These are phyloP conservation scores for Viridothelium virens DNA, from an alignment of 495 filamentous ascomycete species.

Conservation along the genomic window DNA sequence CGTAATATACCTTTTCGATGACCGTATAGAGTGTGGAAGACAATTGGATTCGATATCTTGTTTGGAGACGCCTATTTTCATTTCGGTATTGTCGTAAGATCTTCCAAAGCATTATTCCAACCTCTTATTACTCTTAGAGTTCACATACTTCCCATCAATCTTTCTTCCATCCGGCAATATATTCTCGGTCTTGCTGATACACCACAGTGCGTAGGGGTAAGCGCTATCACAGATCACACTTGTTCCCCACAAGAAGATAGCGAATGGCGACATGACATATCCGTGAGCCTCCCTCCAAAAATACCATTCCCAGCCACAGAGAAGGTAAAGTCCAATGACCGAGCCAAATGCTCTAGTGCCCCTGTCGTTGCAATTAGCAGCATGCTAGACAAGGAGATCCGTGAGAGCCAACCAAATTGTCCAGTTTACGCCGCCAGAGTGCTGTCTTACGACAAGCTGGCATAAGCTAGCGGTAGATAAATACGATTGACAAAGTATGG, in stretches of 20 bases:
- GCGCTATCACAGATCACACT: constrained; percentile 34
- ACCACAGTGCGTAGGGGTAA: constrained; percentile 35
- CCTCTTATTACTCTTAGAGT: background rate
- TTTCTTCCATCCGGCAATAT: background rate
- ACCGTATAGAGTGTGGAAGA: no score
- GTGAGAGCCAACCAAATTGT: constrained; percentile 36
- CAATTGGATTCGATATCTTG: no score
- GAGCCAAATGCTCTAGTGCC: constrained; percentile 32
- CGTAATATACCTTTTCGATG: no score
- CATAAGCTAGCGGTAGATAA: constrained; percentile 30
- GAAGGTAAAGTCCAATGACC: constrained; percentile 30
- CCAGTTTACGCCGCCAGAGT: constrained; percentile 39
- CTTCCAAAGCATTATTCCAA: background rate
- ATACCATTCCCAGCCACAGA: constrained; percentile 34
- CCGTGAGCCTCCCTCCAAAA: constrained; percentile 39
- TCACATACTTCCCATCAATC: background rate
- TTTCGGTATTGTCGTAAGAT: background rate
- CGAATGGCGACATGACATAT: constrained; percentile 34
- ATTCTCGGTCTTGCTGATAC: background rate
- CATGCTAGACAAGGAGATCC: background rate
- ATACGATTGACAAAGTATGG: constrained; percentile 29
- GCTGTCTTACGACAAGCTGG: constrained; percentile 34
- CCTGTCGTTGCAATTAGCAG: constrained; percentile 10
- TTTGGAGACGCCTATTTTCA: no score
- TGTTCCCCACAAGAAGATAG: constrained; percentile 33